Evolutionary conservation across 2,329 filamentous ascomycete species (phyloP).

Genomic region (Bipolaris bicolor): DNA sequence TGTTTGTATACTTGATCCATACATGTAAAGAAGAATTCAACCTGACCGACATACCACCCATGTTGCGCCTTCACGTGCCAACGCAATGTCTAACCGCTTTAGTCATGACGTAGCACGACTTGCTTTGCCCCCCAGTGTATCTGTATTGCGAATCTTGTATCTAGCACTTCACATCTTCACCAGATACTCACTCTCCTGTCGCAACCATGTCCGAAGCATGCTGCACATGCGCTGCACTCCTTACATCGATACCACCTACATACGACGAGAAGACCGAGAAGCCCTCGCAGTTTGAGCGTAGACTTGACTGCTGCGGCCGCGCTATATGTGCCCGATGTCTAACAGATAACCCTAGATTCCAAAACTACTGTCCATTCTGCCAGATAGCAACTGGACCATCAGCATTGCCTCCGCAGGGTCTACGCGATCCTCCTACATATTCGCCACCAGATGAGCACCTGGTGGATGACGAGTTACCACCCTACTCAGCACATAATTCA

Average conservation of each 20-base stretch:
- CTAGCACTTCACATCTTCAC: not conserved
- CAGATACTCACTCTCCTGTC: not conserved
- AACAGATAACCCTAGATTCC: slow-evolving; percentile 71
- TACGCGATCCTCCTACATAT: slow-evolving; percentile 73
- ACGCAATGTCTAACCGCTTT: slow-evolving; percentile 31
- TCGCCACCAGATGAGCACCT: slow-evolving; percentile 48
- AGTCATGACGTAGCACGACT: slow-evolving; percentile 44
- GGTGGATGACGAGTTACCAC: slow-evolving; percentile 51
- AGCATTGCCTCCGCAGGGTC: slow-evolving; percentile 64
- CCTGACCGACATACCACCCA: not conserved
- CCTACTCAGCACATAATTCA: slow-evolving; percentile 50
- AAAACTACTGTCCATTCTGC: slow-evolving; percentile 73
- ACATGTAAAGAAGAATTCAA: not conserved
- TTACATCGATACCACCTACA: slow-evolving; percentile 61
- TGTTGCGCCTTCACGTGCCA: slow-evolving; percentile 30
- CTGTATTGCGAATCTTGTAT: slow-evolving; percentile 3
- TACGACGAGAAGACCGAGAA: slow-evolving; percentile 66
- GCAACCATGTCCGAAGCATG: slow-evolving; percentile 57
- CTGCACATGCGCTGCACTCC: slow-evolving; percentile 71
- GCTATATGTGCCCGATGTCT: slow-evolving; percentile 75
- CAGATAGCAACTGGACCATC: slow-evolving; percentile 70
- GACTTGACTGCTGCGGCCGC: slow-evolving; percentile 71
- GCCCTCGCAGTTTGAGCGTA: slow-evolving; percentile 63
- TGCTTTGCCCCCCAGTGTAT: slow-evolving; percentile 20
- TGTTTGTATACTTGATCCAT: not conserved